These are phyloP conservation scores for Phytopythium sindhum DNA, from an alignment of 352 stramenopile genomes.

Conservation along the genomic window DNA sequence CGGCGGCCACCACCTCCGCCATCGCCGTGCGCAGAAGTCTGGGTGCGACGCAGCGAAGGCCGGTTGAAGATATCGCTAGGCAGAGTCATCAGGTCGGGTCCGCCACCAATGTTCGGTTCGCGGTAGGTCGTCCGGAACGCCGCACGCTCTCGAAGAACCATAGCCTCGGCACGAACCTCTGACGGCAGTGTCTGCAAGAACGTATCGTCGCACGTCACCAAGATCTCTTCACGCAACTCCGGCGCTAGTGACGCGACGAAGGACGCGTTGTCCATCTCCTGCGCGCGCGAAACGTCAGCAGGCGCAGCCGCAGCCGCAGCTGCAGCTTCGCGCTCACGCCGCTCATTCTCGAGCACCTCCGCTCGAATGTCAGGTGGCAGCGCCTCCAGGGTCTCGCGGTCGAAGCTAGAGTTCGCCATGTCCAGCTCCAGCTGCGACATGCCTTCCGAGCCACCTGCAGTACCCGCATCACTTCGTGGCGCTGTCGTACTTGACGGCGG, in stretches of 20 bases:
- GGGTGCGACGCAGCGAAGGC: conserved; percentile 73
- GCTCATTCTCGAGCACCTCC: conserved; percentile 96
- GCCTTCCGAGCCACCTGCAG: conserved; percentile 40
- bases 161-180: conserved; percentile 93
- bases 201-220: conserved; percentile 94
- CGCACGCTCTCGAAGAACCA: conserved; percentile 93
- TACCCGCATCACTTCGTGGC: conserved; percentile 28
- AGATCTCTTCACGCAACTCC: conserved; percentile 95
- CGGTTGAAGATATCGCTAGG: conserved; percentile 42
- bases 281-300: conserved; percentile 92
- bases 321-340: conserved; percentile 85
- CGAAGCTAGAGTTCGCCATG: conserved; percentile 87
- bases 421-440: conserved; percentile 81
- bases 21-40: conserved; percentile 59
- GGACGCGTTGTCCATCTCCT: conserved; percentile 98
- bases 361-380: conserved; percentile 96
- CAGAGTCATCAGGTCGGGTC: conserved; percentile 54
- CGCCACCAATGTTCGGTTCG: conserved; percentile 35
- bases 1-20: conserved; percentile 42
- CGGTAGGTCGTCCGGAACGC: conserved; percentile 72
- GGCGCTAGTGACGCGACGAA: conserved; percentile 95
- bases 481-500: conserved; percentile 27
- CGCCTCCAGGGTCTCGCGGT: conserved; percentile 94
- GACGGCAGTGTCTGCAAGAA: conserved; percentile 94
- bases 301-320: conserved; percentile 61